Evolutionary conservation across 2,329 filamentous ascomycete species (phyloP).

Genomic region (Chrysoporthe austroafricana): DNA sequence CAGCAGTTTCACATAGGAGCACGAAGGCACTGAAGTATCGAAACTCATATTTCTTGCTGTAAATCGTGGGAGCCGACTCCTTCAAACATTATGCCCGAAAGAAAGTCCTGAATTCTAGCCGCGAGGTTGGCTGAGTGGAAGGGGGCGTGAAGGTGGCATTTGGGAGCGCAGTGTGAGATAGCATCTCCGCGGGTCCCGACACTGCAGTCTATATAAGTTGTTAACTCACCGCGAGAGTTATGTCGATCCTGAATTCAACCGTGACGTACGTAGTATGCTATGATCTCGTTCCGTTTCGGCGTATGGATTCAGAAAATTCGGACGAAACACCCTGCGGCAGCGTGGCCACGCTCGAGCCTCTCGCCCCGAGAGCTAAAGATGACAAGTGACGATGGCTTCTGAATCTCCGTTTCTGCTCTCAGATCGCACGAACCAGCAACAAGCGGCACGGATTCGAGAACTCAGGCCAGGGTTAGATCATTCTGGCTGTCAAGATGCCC

Average conservation of each 20-base stretch:
- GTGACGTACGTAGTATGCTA: neutral
- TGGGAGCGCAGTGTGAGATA: neutral
- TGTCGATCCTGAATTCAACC: neutral
- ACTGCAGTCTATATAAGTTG: too few species aligned
- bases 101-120: neutral
- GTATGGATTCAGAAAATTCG: neutral
- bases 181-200: neutral
- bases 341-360: slow-evolving; percentile 2
- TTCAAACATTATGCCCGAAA: neutral
- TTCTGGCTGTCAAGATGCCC: slow-evolving; percentile 35
- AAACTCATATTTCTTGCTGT: neutral
- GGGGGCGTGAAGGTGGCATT: neutral
- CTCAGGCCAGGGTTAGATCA: neutral
- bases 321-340: neutral
- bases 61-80: neutral
- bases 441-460: neutral
- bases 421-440: neutral
- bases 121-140: neutral
- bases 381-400: neutral
- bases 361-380: neutral
- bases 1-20: too few species aligned
- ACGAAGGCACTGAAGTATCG: neutral
- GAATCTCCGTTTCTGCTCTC: neutral
- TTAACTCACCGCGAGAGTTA: too few species aligned
- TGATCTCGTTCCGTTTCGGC: neutral